phyloP scores from a whole-genome alignment of 2,329 filamentous ascomycete genomes.

The Fusarium piperis region DNA sequence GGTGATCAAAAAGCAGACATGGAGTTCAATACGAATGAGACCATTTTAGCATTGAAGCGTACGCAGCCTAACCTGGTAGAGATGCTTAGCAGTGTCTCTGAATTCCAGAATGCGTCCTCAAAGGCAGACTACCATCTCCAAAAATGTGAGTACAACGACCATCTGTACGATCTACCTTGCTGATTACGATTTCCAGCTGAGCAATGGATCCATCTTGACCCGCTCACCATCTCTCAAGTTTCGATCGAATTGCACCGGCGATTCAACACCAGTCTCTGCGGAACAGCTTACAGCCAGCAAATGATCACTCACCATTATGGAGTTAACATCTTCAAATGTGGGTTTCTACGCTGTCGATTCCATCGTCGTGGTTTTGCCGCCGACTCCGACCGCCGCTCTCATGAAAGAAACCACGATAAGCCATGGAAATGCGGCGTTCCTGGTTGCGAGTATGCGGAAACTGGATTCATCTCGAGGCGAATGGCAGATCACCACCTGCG shows the following conservation, averaged over 20 bases:
- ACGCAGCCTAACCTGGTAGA: not conserved
- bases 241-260: not conserved
- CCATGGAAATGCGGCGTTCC: not conserved
- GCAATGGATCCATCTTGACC: not conserved
- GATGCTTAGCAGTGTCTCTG: not conserved
- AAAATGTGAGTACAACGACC: not conserved
- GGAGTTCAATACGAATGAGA: not conserved
- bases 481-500: not conserved
- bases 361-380: not conserved
- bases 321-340: not conserved
- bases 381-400: not conserved
- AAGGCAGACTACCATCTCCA: not conserved
- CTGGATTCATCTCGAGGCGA: not conserved
- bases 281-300: not conserved
- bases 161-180: not conserved
- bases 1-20: rapidly evolving
- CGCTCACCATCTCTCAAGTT: not conserved
- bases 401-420: not conserved
- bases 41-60: not conserved
- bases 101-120: not conserved
- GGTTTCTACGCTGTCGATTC: not conserved
- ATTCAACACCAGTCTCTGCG: not conserved
- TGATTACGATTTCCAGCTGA: not conserved
- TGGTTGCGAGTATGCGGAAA: not conserved
- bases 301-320: not conserved